Evolutionary conservation across 2,329 filamentous ascomycete species (phyloP).

Genomic region (Claviceps africana): DNA sequence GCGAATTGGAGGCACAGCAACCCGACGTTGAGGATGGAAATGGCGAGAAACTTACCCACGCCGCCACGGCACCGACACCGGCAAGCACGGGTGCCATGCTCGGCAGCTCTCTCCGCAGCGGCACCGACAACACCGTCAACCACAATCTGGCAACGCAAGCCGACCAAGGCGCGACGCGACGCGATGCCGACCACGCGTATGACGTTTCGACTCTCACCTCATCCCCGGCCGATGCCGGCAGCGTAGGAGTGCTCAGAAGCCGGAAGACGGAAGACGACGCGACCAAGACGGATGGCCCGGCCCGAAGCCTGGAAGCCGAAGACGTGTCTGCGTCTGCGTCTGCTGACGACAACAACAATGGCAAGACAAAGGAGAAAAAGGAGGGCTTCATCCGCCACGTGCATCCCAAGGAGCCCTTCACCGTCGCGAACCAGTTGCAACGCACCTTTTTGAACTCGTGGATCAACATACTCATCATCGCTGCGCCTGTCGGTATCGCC

Average conservation of each 20-base stretch:
- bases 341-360: conserved; percentile 12
- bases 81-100: conserved; percentile 3
- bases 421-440: conserved; percentile 50
- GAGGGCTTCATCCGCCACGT: conserved; percentile 30
- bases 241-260: conserved; percentile 16
- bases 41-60: conserved; percentile 22
- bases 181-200: conserved; percentile 6
- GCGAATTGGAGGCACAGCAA: conserved; percentile 18
- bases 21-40: conserved; percentile 7
- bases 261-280: conserved; percentile 16
- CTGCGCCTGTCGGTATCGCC: conserved; percentile 67
- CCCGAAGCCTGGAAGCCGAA: background rate
- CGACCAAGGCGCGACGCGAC: conserved; percentile 11
- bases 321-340: conserved; percentile 6
- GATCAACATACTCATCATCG: conserved; percentile 71
- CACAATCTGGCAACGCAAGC: conserved; percentile 5
- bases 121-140: conserved; percentile 10
- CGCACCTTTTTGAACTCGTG: conserved; percentile 69
- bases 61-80: conserved; percentile 20
- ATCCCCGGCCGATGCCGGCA: conserved; percentile 10
- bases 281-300: conserved; percentile 5
- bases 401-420: conserved; percentile 41
- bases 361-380: conserved; percentile 19
- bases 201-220: conserved; percentile 11
- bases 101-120: conserved; percentile 13